Base-by-base conservation (phyloP, 2,329 filamentous ascomycete species). In the Ceratocystis huliohia region DNA sequence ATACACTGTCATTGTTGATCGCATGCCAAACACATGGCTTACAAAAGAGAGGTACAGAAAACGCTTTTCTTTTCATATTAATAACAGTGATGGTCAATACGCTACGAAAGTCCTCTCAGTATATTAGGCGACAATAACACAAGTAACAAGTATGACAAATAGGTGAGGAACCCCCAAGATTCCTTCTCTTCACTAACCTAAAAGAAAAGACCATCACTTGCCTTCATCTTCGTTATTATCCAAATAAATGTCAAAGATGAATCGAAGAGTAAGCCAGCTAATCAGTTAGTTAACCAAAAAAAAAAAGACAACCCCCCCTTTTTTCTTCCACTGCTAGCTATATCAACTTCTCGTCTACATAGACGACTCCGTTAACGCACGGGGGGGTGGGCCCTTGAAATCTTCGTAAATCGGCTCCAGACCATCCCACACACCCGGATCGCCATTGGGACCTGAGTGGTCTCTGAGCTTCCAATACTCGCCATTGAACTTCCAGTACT, bases 401-500 rank as follows among this genome's bases (percentile, higher is more conserved):
- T 77, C 73, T 44, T 78, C 73, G 73, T 87, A 96, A 67, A 96
- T 87, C 71, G 88, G 86, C 77, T 96, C 90, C 74, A 91, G 72
- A 28, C 84, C 82, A 69, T 84, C 82, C 91, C 92, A 89, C 65
- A 79, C 79, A 72, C 79, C 73, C 25, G 44, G 22, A 69, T 83
- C 80, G 64, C 88, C 84, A 66, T 80, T 76, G 5, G 78, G 78
- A 22, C 85, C 86, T 50, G 86, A 87, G 74, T 79, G 80, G 63
- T 88, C 81, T 69, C 90, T 81, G 72, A 85, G 79, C 71, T 84
- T 80, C 94, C 94, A 99, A 76, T 99, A 99, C 74, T 88, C 83
- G 48, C 88, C 88, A 72, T 86, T 95, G 72, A 93, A 95, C 70
- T 86, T 81, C 94, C 94, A 99, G 76, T 88, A 96, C 70, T 87